Percentiles rank a stretch among this genome's conserved stretches.
phyloP scores from a whole-genome alignment of 1,139 yeast genomes.

The Saccharomyces hybrid region DNA sequence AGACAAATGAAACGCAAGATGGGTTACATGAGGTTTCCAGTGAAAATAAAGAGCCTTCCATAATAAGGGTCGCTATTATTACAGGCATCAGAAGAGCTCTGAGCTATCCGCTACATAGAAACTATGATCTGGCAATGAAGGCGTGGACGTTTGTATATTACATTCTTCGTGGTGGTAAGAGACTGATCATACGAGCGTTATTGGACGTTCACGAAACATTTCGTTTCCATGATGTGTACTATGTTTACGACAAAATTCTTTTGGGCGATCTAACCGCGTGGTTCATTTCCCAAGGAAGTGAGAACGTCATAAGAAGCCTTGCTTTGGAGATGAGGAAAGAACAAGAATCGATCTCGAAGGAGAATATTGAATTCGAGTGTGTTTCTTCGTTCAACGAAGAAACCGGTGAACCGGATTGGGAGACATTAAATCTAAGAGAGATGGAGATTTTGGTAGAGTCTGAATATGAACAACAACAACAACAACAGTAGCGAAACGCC shows the following conservation, averaged over 20 bases:
- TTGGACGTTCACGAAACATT: conserved; percentile 64
- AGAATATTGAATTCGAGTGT: conserved; percentile 21
- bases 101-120: conserved; percentile 72
- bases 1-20: conserved; percentile 30
- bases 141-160: conserved; percentile 75
- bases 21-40: conserved; percentile 1
- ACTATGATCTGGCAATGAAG: conserved; percentile 48
- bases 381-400: conserved; percentile 21
- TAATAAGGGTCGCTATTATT: conserved; percentile 47
- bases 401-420: conserved; percentile 23
- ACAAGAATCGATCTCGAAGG: conserved; percentile 14
- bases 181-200: conserved; percentile 52
- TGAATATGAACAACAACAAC: conserved; percentile 4
- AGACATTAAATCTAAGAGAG: conserved; percentile 23
- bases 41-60: conserved; percentile 13
- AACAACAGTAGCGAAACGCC: background rate
- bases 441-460: conserved; percentile 16
- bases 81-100: conserved; percentile 67
- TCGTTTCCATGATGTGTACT: conserved; percentile 78
- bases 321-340: conserved; percentile 52
- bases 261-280: conserved; percentile 77
- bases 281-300: conserved; percentile 50
- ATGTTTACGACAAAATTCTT: conserved; percentile 74
- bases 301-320: conserved; percentile 47
- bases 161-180: conserved; percentile 60